Evolutionary conservation across 345 rosid genomes (phyloP), one percentile per base, ranked within the genome.

Genomic region (Eucalyptus polyanthemos): DNA sequence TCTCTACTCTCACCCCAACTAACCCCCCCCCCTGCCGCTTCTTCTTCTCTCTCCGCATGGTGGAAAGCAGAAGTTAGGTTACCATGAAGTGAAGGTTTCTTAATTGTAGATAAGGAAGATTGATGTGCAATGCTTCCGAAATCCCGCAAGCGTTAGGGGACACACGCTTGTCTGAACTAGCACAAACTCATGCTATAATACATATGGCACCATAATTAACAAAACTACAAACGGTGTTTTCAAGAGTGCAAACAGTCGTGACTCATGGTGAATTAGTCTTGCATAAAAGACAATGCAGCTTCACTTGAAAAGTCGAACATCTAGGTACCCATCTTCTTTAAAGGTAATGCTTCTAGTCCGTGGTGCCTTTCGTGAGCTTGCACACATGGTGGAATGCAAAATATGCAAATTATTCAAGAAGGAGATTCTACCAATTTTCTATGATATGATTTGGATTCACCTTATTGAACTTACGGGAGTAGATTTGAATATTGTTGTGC

Each of bases 241-340:
- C 65, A 10, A 11, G 65, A 25, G n/a, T 58, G 65, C 65, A 11
- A 24, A 25, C 29, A 25, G 27, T 58, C 14, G 12, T 58, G 65
- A 58, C 14, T 24, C 29, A 11, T 24, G 14, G n/a, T 27, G 29
- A 58, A 58, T 58, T 58, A 58, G 62, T 56, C 24, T 58, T 44
- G 45, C 45, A 44, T 1, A 44, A 44, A 44, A 44, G 45, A 44
- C 45, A 44, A 44, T 44, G 45, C 45, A 44, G 45, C 45, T 44
- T 44, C 9, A 44, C 45, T 44, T 44, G 45, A 44, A 44, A 44
- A 44, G 44, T 91, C 94, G 96, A 98, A 96, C 99, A 95, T 98
- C 98, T 96, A 96, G 93, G 95, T 53, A 53, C 1, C 15, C 24
- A 19, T 53, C 58, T 53, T 53, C 25, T 53, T 17, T 19, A 19